phyloP scores from a whole-genome alignment of 176 grass and related monocot species.

The Raddia guianensis region DNA sequence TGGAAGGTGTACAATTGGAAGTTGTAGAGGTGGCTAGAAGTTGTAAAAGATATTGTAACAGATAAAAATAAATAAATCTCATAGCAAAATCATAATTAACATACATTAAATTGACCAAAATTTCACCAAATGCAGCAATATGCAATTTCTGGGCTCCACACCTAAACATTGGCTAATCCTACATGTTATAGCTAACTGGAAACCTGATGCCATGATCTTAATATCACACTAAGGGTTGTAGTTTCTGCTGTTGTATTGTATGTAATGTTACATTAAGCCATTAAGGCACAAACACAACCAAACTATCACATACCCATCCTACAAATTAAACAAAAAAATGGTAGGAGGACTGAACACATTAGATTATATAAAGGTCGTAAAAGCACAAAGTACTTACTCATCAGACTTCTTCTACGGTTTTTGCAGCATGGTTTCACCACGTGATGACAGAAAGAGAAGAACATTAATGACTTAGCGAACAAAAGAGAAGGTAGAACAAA shows the following conservation, averaged over 20 bases:
- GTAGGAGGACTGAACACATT: conserved; percentile 9
- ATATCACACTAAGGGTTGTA: not conserved
- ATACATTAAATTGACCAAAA: conserved; percentile 7
- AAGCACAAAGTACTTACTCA: conserved; percentile 76
- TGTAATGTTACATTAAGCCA: conserved; percentile 30
- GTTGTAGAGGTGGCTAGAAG: not conserved
- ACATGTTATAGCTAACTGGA: not conserved
- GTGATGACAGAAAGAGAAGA: conserved; percentile 48
- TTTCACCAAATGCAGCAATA: not conserved
- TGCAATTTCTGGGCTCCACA: not conserved
- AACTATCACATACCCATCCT: conserved; percentile 5
- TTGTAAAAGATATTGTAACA: not conserved
- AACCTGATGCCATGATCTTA: not conserved
- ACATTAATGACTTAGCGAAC: conserved; percentile 47
- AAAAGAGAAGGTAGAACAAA: conserved; percentile 32
- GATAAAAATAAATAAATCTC: not conserved
- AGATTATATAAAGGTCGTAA: conserved; percentile 28
- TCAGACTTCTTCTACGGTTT: conserved; percentile 92
- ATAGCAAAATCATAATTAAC: conserved; percentile 23
- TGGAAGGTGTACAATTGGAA: not conserved
- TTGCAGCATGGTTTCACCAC: conserved; percentile 42
- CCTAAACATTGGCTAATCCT: not conserved
- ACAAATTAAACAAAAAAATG: conserved; percentile 24
- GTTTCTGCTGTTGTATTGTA: not conserved
- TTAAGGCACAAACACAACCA: conserved; percentile 19